These are phyloP conservation scores for Tylopilus sp. DNA, from an alignment of 768 basidiomycete genomes.

Conservation along the genomic window DNA sequence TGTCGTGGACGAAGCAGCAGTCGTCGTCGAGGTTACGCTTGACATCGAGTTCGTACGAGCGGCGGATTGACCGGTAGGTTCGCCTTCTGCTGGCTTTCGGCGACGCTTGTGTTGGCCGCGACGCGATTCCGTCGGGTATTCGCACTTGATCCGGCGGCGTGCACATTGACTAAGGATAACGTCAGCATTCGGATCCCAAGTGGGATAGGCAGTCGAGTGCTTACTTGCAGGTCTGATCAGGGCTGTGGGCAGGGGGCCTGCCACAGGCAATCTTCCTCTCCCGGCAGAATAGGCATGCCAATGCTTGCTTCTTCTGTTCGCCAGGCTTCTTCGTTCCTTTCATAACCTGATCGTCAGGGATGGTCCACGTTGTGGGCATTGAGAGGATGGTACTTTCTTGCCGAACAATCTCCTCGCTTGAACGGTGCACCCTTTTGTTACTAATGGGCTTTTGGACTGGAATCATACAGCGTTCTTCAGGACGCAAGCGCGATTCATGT, in stretches of 20 bases:
- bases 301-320: constrained; percentile 43
- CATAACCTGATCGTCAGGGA: constrained; percentile 32
- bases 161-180: constrained; percentile 41
- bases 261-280: constrained; percentile 52
- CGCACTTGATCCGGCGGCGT: constrained; percentile 44
- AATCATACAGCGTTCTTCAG: constrained; percentile 22
- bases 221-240: constrained; percentile 46
- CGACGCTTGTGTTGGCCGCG: constrained; percentile 45
- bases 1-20: constrained; percentile 16
- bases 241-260: constrained; percentile 35
- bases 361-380: constrained; percentile 31
- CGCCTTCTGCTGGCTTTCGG: constrained; percentile 30
- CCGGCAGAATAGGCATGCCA: constrained; percentile 48
- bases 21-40: constrained; percentile 13
- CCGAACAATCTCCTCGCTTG: constrained; percentile 28
- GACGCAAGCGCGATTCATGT: constrained; percentile 21
- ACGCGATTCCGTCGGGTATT: constrained; percentile 48
- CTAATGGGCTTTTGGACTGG: constrained; percentile 19
- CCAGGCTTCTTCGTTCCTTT: constrained; percentile 34
- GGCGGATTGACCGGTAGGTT: constrained; percentile 18
- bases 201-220: constrained; percentile 15
- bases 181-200: constrained; percentile 12
- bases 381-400: constrained; percentile 25
- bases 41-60: constrained; percentile 21
- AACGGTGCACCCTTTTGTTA: constrained; percentile 29